Base-by-base conservation (phyloP, 2,329 filamentous ascomycete species). In the Colletotrichum sojae region DNA sequence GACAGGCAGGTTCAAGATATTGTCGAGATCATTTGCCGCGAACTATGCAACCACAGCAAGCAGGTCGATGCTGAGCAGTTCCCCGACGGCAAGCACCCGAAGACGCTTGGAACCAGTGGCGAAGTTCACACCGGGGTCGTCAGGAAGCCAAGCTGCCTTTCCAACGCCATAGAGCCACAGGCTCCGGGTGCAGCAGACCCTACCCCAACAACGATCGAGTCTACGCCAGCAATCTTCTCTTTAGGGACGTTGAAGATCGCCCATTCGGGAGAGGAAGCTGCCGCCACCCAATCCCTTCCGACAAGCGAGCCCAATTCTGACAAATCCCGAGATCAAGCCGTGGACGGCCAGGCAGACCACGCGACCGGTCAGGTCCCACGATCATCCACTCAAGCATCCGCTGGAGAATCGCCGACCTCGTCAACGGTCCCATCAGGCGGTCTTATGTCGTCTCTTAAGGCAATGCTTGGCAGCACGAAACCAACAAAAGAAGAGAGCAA, bases 161-260 rank as follows among this genome's bases (percentile, higher is more conserved):
- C 31, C 15, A 74, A 73, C 12, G 65, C 73, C 0, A 78, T 80
- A 39, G 66, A 73, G 15, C 72, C 75, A 5, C 73, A 73, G 9
- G 70, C 71, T 18, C 71, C 73, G 5, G 72, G 70, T 6, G 53
- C 64, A 10, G 75, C 74, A 16, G 78, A 79, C 49, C 76, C 79
- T 52, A 76, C 77, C 5, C 80, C 76, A 1, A 82, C 79, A 0
- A 75, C 81, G 49, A 80, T 73, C 65, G 22, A 77, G 25, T 78
- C 79, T 6, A 73, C 69, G 43, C 76, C 78, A 12, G 75, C 76
- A 2, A 80, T 79, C 39, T 68, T 78, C 6, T 73, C 22, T 22
- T 22, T 22, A 22, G 56, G 1, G 72, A 77, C 55, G 71, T 72
- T 45, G 72, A 73, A 27, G 63, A 73, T 4, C 63, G 69, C 22